A percentile compares a stretch with the other conserved stretches of the same genome.
Evolutionary conservation across 2,329 filamentous ascomycete species (phyloP).

Genomic region (Helotiales sp.): DNA sequence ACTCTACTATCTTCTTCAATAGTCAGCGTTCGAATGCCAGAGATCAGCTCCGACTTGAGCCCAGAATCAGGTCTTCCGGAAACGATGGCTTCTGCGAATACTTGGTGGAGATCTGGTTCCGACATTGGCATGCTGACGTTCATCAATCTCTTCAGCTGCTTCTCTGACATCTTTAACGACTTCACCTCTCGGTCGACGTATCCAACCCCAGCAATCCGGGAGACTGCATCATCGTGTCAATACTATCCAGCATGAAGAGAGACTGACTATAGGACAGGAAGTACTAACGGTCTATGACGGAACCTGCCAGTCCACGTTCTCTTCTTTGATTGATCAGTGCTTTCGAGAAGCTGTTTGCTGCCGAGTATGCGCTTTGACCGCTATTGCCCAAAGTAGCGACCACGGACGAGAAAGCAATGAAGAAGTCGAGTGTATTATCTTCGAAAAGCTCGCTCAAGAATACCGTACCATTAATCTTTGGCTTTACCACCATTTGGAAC

Average conservation of each 20-base stretch:
- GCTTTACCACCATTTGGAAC: neutral
- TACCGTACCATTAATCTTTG: neutral
- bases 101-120: neutral
- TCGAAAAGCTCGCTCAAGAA: neutral
- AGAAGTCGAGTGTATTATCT: neutral
- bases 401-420: neutral
- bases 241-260: no score
- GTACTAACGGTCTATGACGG: conserved; percentile 52
- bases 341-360: conserved; percentile 24
- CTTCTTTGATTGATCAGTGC: conserved; percentile 42
- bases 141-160: conserved; percentile 1
- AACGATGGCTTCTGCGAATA: neutral
- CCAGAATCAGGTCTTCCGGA: neutral
- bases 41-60: neutral
- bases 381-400: neutral
- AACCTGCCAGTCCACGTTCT: conserved; percentile 42
- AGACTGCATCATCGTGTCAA: no score
- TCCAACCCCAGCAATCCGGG: neutral
- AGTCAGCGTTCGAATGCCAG: neutral
- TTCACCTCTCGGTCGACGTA: neutral
- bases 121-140: neutral
- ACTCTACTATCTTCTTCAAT: neutral
- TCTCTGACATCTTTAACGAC: conserved; percentile 1
- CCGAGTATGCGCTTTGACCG: neutral
- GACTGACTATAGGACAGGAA: no score